phyloP scores from a whole-genome alignment of 805 yeast genomes.

The Huiozyma naganishii region DNA sequence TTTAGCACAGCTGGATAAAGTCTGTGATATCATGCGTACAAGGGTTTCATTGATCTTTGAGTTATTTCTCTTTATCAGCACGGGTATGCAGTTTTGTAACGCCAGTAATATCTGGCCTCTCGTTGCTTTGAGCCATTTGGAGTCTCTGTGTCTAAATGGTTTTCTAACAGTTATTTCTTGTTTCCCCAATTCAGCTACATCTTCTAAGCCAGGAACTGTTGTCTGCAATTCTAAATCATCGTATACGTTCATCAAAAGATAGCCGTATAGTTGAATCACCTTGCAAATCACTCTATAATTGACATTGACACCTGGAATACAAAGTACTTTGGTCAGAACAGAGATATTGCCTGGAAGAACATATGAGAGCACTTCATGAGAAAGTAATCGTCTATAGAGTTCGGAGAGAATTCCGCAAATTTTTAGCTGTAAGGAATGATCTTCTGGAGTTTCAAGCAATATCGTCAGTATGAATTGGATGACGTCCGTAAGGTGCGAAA shows the following conservation, averaged over 20 bases:
- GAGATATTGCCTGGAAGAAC: slow-evolving; percentile 45
- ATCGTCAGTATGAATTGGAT: slow-evolving; percentile 35
- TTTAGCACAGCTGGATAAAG: slow-evolving; percentile 8
- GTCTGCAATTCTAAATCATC: slow-evolving; percentile 32
- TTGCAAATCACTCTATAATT: slow-evolving; percentile 31
- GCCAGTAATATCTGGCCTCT: slow-evolving; percentile 40
- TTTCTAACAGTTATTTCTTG: slow-evolving; percentile 1
- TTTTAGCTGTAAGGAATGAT: slow-evolving; percentile 24
- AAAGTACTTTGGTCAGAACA: slow-evolving; percentile 30
- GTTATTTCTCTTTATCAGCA: slow-evolving; percentile 18
- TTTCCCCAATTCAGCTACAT: slow-evolving; percentile 6
- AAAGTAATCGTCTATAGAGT: slow-evolving; percentile 26
- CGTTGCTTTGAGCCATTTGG: slow-evolving; percentile 47
- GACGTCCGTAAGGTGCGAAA: slow-evolving; percentile 37
- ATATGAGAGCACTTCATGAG: slow-evolving; percentile 35
- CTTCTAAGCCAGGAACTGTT: slow-evolving; percentile 5
- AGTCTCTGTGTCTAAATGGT: slow-evolving; percentile 30
- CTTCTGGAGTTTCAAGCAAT: slow-evolving; percentile 15
- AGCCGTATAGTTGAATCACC: slow-evolving; percentile 24
- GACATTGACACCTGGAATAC: slow-evolving; percentile 23
- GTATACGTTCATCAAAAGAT: slow-evolving; percentile 29
- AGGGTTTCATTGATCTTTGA: slow-evolving; percentile 9
- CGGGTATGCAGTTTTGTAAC: slow-evolving; percentile 27
- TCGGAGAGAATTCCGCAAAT: slow-evolving; percentile 28
- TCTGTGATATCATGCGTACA: slow-evolving; percentile 6